phyloP scores from a whole-genome alignment of 768 basidiomycete species.

The Trametes cingulata region DNA sequence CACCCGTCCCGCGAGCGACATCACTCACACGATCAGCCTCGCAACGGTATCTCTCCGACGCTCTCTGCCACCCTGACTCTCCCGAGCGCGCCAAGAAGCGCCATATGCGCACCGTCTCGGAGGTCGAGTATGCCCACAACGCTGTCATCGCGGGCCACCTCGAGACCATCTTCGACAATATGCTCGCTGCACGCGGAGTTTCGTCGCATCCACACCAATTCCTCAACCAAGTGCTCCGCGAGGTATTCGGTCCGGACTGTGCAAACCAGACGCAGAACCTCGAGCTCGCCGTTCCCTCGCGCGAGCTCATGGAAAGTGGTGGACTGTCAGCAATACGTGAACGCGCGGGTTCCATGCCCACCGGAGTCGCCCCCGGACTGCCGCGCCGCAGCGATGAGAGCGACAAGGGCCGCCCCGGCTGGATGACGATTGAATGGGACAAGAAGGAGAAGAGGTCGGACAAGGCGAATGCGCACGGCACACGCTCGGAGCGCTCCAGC shows the following conservation, averaged over 20 bases:
- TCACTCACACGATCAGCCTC: neutral
- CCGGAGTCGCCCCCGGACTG: conserved; percentile 1
- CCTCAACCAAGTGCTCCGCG: conserved; percentile 44
- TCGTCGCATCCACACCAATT: conserved; percentile 53
- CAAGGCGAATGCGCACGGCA: conserved; percentile 22
- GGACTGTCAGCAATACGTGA: conserved; percentile 17
- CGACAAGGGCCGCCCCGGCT: conserved; percentile 32
- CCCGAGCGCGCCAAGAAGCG: neutral
- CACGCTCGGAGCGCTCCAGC: conserved; percentile 28
- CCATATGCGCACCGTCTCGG: conserved; percentile 14
- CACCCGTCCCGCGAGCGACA: neutral
- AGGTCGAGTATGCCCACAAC: conserved; percentile 44
- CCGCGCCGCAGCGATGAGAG: conserved; percentile 25
- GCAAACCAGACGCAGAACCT: conserved; percentile 47
- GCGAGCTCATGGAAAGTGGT: conserved; percentile 24
- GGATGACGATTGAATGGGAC: conserved; percentile 37
- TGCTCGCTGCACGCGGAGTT: conserved; percentile 58
- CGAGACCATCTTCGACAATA: conserved; percentile 59
- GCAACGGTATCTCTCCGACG: neutral
- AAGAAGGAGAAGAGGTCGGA: conserved; percentile 34
- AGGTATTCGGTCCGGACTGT: conserved; percentile 53
- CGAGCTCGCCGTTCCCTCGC: conserved; percentile 60
- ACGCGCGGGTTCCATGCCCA: conserved; percentile 28
- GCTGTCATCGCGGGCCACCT: conserved; percentile 44
- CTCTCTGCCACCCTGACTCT: neutral